phyloP scores from a whole-genome alignment of 345 rosid genomes.

The Eutrema yunnanense region DNA sequence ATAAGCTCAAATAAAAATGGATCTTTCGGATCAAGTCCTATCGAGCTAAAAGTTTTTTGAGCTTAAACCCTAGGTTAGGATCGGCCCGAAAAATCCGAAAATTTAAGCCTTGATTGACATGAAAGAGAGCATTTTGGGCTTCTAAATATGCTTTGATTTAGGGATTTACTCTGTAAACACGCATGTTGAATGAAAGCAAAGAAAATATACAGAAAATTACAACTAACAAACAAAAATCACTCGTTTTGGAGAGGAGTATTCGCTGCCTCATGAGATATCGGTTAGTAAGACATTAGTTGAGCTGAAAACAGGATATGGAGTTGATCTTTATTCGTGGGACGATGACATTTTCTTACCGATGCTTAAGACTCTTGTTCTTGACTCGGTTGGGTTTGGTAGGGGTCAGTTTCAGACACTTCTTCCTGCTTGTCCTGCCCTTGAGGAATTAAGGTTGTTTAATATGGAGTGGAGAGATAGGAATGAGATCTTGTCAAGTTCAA shows the following conservation, averaged over 20 bases:
- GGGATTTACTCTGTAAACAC: background rate
- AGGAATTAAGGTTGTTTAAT: background rate
- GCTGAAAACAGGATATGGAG: background rate
- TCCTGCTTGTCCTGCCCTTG: slow-evolving; percentile 21
- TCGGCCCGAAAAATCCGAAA: no score
- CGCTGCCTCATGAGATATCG: slow-evolving; percentile 15
- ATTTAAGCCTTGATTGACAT: no score
- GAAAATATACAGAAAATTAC: no score
- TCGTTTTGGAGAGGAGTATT: background rate
- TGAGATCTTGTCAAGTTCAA: slow-evolving; percentile 13
- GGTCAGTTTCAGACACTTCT: slow-evolving; percentile 25
- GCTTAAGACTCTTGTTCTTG: slow-evolving; percentile 9
- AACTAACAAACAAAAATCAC: no score
- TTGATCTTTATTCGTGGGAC: slow-evolving; percentile 14
- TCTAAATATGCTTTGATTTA: background rate
- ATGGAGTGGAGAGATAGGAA: slow-evolving; percentile 23
- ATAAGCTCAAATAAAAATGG: no score
- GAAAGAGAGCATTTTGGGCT: no score
- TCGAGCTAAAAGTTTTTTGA: no score
- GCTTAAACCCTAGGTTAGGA: no score
- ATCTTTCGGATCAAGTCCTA: no score
- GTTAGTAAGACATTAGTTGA: slow-evolving; percentile 10
- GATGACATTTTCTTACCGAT: slow-evolving; percentile 7
- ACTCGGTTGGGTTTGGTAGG: slow-evolving; percentile 4
- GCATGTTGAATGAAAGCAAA: no score